Evolutionary conservation across 768 basidiomycete species (phyloP).

Genomic region (Lactarius deliciosus): DNA sequence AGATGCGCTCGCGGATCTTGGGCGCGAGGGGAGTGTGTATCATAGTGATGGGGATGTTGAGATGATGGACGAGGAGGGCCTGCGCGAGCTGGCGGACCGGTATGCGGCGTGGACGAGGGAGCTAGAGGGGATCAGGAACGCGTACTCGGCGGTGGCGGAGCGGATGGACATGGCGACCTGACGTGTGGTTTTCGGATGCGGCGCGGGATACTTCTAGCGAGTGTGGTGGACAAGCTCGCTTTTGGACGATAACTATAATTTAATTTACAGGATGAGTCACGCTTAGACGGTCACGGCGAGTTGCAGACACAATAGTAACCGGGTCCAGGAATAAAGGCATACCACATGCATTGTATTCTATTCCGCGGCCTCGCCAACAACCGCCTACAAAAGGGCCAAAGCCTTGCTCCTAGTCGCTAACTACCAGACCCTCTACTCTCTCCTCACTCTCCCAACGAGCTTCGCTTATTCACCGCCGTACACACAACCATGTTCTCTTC

Average conservation of each 20-base stretch:
- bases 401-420: not conserved
- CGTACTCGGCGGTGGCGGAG: constrained; percentile 37
- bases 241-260: constrained; percentile 20
- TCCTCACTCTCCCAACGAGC: too few species aligned
- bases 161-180: constrained; percentile 23
- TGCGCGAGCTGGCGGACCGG: constrained; percentile 45
- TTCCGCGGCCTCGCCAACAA: not conserved
- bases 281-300: not conserved
- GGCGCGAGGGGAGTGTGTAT: constrained; percentile 37
- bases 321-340: not conserved
- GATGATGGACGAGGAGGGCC: constrained; percentile 45
- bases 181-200: not conserved
- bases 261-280: not conserved
- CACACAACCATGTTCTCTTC: constrained; percentile 18
- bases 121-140: constrained; percentile 48
- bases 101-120: constrained; percentile 53
- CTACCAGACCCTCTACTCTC: not conserved
- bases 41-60: constrained; percentile 55
- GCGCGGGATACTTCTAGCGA: not conserved
- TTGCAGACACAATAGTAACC: not conserved
- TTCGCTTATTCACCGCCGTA: not conserved
- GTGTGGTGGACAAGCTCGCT: not conserved
- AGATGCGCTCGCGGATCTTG: constrained; percentile 46
- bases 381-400: constrained; percentile 1
- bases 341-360: constrained; percentile 5